Conservation (phyloP, 257 asterid species). For the Nicotiana knightiana region DNA sequence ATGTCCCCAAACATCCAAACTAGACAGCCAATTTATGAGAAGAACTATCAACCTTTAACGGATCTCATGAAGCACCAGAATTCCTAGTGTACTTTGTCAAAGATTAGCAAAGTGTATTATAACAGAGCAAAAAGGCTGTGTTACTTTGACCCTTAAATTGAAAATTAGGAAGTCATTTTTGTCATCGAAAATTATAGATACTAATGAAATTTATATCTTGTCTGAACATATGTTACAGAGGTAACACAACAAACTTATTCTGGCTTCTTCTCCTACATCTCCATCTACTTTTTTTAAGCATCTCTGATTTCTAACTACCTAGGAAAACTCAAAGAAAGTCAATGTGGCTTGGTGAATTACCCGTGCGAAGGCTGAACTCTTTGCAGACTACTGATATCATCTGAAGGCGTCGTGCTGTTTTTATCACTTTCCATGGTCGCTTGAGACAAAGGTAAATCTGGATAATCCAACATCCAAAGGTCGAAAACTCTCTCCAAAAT, state of each 20-base stretch:
- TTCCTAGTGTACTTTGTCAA: background rate
- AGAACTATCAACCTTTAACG: background rate
- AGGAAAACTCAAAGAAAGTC: background rate
- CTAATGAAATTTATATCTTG: background rate
- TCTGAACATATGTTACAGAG: background rate
- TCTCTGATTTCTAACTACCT: background rate
- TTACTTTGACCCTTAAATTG: background rate
- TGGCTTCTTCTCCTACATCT: background rate
- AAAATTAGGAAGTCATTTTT: background rate
- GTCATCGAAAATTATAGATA: background rate
- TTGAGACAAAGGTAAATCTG: conserved; percentile 31
- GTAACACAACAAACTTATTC: background rate
- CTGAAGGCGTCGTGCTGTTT: conserved; percentile 36
- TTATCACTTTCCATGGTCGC: conserved; percentile 71
- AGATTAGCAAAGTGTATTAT: background rate
- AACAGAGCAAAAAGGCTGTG: no score
- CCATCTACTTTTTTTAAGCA: background rate
- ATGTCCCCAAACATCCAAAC: background rate
- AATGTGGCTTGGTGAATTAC: conserved; percentile 30
- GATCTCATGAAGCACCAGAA: background rate
- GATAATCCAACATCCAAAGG: conserved; percentile 40
- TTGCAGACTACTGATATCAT: conserved; percentile 39
- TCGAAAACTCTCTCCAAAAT: conserved; percentile 38
- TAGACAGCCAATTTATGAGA: background rate
- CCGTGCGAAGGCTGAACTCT: conserved; percentile 58